A percentile compares a stretch with the other conserved stretches of the same genome.
These are phyloP conservation scores for Barnettozyma siamensis DNA, from an alignment of 805 yeast species.

Conservation along the genomic window DNA sequence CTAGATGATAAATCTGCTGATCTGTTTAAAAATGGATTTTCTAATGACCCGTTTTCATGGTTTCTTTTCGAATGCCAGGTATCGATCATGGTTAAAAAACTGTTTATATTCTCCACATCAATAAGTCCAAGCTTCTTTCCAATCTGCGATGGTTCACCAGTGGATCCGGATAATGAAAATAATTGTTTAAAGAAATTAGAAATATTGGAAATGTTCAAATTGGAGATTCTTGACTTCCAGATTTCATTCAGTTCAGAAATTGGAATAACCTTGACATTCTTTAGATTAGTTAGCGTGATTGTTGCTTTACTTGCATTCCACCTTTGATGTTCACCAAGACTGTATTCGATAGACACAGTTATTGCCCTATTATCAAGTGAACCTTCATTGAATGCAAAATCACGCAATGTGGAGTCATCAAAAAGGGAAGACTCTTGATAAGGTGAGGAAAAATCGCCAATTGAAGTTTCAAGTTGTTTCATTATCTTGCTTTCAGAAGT, in stretches of 20 bases:
- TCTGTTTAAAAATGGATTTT: constrained; percentile 6
- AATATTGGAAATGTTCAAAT: constrained; percentile 1
- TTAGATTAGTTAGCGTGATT: constrained; percentile 2
- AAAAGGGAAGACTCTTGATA: neutral
- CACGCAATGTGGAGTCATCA: neutral
- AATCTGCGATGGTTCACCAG: neutral
- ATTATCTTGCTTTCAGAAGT: neutral
- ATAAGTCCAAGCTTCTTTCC: neutral
- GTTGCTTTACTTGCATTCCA: constrained; percentile 2
- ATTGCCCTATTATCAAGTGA: constrained; percentile 5
- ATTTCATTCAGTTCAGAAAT: constrained; percentile 10
- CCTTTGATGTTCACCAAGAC: constrained; percentile 1
- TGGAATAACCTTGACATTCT: constrained; percentile 7
- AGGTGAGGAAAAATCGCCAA: constrained; percentile 4
- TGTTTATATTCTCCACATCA: constrained; percentile 2
- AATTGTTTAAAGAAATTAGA: constrained; percentile 5
- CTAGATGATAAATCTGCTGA: neutral
- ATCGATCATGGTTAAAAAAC: constrained; percentile 8
- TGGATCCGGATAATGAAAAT: neutral
- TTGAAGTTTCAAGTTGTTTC: neutral
- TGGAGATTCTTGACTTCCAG: constrained; percentile 9
- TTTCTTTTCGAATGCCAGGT: constrained; percentile 8
- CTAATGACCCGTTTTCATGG: constrained; percentile 7
- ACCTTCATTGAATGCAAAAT: constrained; percentile 1
- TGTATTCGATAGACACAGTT: constrained; percentile 7